phyloP scores from a whole-genome alignment of 208 protist species.

The Leishmania gerbilli region DNA sequence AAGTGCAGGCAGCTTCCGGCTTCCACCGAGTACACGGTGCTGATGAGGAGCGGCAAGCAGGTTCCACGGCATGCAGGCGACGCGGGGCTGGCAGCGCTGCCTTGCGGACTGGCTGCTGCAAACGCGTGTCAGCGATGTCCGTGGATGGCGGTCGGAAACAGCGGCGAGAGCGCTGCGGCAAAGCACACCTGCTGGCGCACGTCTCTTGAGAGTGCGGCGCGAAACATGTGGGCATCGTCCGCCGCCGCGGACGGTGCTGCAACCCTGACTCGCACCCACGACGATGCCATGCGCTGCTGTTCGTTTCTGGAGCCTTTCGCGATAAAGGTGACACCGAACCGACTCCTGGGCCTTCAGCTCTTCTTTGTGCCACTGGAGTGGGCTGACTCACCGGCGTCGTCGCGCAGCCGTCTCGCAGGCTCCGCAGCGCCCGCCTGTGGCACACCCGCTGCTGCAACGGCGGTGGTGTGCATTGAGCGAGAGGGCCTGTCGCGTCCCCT shows the following conservation, averaged over 20 bases:
- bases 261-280: background rate
- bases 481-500: background rate
- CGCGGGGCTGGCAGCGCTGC: conserved; percentile 22
- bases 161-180: conserved; percentile 1
- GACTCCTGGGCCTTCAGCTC: conserved; percentile 58
- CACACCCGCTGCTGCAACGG: background rate
- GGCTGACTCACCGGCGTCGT: background rate
- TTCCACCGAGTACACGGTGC: conserved; percentile 21
- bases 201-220: conserved; percentile 22
- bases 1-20: conserved; percentile 14
- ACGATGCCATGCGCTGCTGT: conserved; percentile 11
- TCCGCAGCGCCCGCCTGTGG: background rate
- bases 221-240: background rate
- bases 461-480: background rate
- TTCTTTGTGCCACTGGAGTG: conserved; percentile 20
- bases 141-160: conserved; percentile 59
- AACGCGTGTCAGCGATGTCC: conserved; percentile 60
- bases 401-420: background rate
- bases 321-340: conserved; percentile 34
- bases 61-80: background rate
- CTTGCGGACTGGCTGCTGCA: conserved; percentile 36
- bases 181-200: conserved; percentile 46
- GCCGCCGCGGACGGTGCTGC: background rate
- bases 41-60: conserved; percentile 18
- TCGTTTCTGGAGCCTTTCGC: conserved; percentile 50